These are phyloP conservation scores for Spizellomyces sp. DNA, from an alignment of 192 early-diverging fungal genomes.

Conservation along the genomic window DNA sequence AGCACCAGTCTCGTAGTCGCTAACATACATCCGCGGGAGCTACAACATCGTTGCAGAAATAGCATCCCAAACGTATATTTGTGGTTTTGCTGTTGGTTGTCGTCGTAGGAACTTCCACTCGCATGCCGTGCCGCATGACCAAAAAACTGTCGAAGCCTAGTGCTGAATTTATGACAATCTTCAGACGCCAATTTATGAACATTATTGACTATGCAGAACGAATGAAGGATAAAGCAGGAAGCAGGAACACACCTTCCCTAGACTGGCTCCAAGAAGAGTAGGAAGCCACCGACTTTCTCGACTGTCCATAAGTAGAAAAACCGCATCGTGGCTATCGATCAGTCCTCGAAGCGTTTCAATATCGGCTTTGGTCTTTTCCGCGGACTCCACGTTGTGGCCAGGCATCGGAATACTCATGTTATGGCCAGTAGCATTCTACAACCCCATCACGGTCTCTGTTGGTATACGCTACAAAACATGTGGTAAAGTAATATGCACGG, in stretches of 20 bases:
- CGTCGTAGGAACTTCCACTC: not conserved
- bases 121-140: slow-evolving; percentile 92
- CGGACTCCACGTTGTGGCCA: slow-evolving; percentile 68
- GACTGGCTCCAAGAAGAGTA: slow-evolving; percentile 74
- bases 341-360: slow-evolving; percentile 61
- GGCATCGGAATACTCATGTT: slow-evolving; percentile 93
- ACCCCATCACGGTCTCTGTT: not conserved
- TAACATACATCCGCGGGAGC: slow-evolving; percentile 85
- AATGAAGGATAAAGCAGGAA: no score
- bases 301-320: slow-evolving; percentile 93
- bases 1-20: not conserved
- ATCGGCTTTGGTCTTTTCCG: slow-evolving; percentile 34
- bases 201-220: no score
- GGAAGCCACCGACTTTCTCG: slow-evolving; percentile 97
- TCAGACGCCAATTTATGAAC: not conserved
- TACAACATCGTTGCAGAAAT: slow-evolving; percentile 98
- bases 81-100: slow-evolving; percentile 12
- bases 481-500: not conserved
- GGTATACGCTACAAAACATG: slow-evolving; percentile 5
- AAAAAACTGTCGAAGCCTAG: slow-evolving; percentile 95
- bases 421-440: slow-evolving; percentile 68
- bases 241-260: slow-evolving; percentile 52
- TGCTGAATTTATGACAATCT: slow-evolving; percentile 90
- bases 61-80: slow-evolving; percentile 76
- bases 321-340: slow-evolving; percentile 76